Evolutionary conservation across 2,329 filamentous ascomycete species (phyloP).

Genomic region (Talaromyces sp.): DNA sequence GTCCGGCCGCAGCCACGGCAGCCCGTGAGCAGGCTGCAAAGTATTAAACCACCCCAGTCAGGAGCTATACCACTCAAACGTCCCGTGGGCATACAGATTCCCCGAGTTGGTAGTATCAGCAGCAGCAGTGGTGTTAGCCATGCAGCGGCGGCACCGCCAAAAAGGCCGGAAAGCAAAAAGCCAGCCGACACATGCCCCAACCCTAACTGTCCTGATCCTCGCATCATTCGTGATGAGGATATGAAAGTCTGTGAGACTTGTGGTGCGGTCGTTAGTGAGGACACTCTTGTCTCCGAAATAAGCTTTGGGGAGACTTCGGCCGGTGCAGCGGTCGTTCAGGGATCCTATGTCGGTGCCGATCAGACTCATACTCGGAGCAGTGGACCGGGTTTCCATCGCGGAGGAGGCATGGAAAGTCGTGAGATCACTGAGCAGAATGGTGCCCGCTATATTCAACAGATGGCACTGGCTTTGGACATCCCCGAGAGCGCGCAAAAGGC

Average conservation of each 20-base stretch:
- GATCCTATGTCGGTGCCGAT: slow-evolving; percentile 80
- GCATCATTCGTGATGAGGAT: slow-evolving; percentile 47
- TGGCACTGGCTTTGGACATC: slow-evolving; percentile 41
- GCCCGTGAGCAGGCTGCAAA: slow-evolving; percentile 40
- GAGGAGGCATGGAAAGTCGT: slow-evolving; percentile 50
- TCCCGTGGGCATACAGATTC: slow-evolving; percentile 30
- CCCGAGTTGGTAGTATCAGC: slow-evolving; percentile 23
- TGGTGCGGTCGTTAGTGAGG: slow-evolving; percentile 78
- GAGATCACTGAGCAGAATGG: slow-evolving; percentile 47
- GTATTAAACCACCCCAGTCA: slow-evolving; percentile 37
- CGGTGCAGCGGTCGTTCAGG: slow-evolving; percentile 86
- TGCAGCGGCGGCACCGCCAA: slow-evolving; percentile 24
- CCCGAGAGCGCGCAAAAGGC: slow-evolving; percentile 62
- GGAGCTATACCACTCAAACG: slow-evolving; percentile 36
- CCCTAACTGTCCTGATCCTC: slow-evolving; percentile 43
- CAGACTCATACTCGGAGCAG: slow-evolving; percentile 72
- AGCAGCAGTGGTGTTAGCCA: background rate
- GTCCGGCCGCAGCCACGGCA: slow-evolving; percentile 29
- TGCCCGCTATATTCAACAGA: slow-evolving; percentile 43
- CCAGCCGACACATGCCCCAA: slow-evolving; percentile 41
- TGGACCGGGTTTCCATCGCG: slow-evolving; percentile 45
- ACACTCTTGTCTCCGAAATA: slow-evolving; percentile 87
- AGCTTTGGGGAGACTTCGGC: slow-evolving; percentile 83
- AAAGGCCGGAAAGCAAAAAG: slow-evolving; percentile 30
- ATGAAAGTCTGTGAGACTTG: slow-evolving; percentile 71